phyloP scores from a whole-genome alignment of 495 filamentous ascomycete species.

The Evernia prunastri region DNA sequence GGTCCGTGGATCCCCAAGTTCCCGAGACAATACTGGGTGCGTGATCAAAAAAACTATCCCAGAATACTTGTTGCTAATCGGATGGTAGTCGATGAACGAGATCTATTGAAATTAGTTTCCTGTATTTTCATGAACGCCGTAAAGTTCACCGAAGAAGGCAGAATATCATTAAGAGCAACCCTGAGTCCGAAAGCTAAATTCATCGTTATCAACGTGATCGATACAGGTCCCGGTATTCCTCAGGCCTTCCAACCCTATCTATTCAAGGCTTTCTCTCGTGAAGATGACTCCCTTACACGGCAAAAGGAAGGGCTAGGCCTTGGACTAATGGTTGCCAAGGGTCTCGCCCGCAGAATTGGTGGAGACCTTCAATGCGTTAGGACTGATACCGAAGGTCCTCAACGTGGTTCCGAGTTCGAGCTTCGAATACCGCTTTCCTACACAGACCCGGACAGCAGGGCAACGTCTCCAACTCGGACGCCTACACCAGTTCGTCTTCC shows the following conservation, averaged over 20 bases:
- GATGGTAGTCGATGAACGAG: constrained; percentile 54
- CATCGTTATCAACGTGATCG: constrained; percentile 55
- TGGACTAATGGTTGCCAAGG: constrained; percentile 70
- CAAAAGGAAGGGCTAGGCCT: constrained; percentile 68
- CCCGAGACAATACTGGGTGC: constrained; percentile 58
- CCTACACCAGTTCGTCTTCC: constrained; percentile 24
- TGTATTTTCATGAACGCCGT: constrained; percentile 72
- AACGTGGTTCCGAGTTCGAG: constrained; percentile 67
- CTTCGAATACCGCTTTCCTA: constrained; percentile 61
- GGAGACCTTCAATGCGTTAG: constrained; percentile 65
- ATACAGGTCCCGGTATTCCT: constrained; percentile 70
- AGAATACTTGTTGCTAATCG: constrained; percentile 2
- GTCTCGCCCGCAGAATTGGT: constrained; percentile 66
- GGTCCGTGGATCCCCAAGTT: constrained; percentile 58
- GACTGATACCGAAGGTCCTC: constrained; percentile 60
- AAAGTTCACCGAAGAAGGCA: constrained; percentile 70
- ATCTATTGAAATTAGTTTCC: constrained; percentile 67
- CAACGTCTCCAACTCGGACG: constrained; percentile 36
- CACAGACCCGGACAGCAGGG: constrained; percentile 36
- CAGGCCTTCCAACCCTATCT: constrained; percentile 61
- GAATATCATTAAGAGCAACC: constrained; percentile 53
- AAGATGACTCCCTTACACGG: constrained; percentile 66
- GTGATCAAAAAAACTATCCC: constrained; percentile 5
- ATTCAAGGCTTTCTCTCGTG: constrained; percentile 68
- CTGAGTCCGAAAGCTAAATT: constrained; percentile 46